phyloP scores from a whole-genome alignment of 1,284 basidiomycete genomes.

The Tylopilus sp. region DNA sequence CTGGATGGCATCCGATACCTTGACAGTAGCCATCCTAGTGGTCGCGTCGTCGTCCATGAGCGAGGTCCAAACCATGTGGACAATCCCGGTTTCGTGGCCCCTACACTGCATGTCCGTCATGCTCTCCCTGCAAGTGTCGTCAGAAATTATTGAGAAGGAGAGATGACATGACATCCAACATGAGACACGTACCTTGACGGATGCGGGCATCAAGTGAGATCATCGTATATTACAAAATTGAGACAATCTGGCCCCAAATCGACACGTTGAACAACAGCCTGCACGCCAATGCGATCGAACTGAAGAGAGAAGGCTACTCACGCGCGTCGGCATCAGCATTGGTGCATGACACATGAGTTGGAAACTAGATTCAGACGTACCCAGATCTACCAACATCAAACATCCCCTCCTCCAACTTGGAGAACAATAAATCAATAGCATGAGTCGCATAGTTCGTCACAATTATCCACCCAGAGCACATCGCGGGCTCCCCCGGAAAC shows the following conservation, averaged over 20 bases:
- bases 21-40: conserved; percentile 94
- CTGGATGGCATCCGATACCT: conserved; percentile 94
- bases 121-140: conserved; percentile 69
- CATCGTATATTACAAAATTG: conserved; percentile 79
- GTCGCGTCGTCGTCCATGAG: conserved; percentile 90
- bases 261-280: conserved; percentile 98
- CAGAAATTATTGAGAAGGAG: conserved; percentile 8
- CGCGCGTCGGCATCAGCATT: conserved; percentile 64
- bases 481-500: conserved; percentile 95
- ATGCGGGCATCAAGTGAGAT: conserved; percentile 79
- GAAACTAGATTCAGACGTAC: conserved; percentile 52
- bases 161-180: conserved; percentile 51
- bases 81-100: conserved; percentile 92
- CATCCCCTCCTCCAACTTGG: conserved; percentile 95
- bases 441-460: conserved; percentile 94
- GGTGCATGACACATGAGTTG: conserved; percentile 53
- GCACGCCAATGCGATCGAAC: conserved; percentile 90
- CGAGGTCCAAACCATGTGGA: conserved; percentile 86
- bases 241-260: conserved; percentile 87
- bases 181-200: conserved; percentile 91
- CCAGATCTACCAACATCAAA: conserved; percentile 95
- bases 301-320: too few relatives aligned
- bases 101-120: conserved; percentile 90
- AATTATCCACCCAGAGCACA: conserved; percentile 99
- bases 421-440: conserved; percentile 94